phyloP scores from a whole-genome alignment of 2,329 filamentous ascomycete species.

The Phyllosticta citrichinensis region DNA sequence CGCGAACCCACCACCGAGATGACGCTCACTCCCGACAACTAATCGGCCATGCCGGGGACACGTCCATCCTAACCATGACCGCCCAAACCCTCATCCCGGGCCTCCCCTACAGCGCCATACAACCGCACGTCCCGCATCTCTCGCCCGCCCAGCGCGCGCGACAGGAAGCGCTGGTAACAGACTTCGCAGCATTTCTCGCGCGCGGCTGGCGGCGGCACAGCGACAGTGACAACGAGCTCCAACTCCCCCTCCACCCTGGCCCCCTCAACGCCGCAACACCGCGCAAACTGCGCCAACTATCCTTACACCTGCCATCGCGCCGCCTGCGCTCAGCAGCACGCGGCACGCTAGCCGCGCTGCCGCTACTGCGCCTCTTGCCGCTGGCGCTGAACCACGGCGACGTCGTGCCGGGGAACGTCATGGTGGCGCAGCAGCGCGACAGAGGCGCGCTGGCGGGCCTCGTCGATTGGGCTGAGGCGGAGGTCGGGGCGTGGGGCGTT shows the following conservation, averaged over 20 bases:
- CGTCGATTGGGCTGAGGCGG: slow-evolving; percentile 56
- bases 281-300: not conserved
- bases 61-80: not conserved
- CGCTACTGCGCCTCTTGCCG: slow-evolving; percentile 42
- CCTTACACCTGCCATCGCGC: slow-evolving; percentile 14
- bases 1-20: not conserved
- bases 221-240: too few species aligned
- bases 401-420: slow-evolving; percentile 47
- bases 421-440: slow-evolving; percentile 36
- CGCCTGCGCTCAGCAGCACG: slow-evolving; percentile 18
- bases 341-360: slow-evolving; percentile 16
- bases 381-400: slow-evolving; percentile 54
- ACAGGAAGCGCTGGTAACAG: not conserved
- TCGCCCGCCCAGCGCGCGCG: not conserved
- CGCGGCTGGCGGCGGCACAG: not conserved
- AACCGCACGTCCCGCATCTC: not conserved
- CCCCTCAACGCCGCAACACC: not conserved
- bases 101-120: slow-evolving; percentile 14
- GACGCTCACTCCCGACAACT: too few species aligned
- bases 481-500: slow-evolving; percentile 51
- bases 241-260: not conserved
- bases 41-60: too few species aligned
- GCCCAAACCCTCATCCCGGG: slow-evolving; percentile 17
- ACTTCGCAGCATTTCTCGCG: not conserved
- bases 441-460: slow-evolving; percentile 42